Evolutionary conservation across 768 basidiomycete genomes (phyloP), one percentile per base, ranked within the genome.

Genomic region (Hebeloma cylindrosporum): DNA sequence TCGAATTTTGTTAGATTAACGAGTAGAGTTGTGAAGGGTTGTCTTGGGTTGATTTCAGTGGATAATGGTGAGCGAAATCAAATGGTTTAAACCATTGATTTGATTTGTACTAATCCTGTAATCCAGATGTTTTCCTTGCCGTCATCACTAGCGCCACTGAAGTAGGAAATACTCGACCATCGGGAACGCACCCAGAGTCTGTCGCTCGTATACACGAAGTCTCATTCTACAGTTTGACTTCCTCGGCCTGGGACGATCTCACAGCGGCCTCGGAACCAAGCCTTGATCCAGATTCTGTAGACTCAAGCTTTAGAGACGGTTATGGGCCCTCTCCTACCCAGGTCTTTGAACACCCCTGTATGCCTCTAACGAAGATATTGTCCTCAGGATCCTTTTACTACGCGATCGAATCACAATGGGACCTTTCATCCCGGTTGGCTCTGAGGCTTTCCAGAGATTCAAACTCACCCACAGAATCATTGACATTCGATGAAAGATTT

Each of bases 301-400:
- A 88, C 47, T 43, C 68, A 11, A 60, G 67, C 52, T 65, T 64
- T 42, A 72, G 79, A 41, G 74, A 82, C 26, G 65, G 68, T 32
- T 80, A 79, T 52, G 52, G 68, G 21, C 73, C 73, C 45, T 60
- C 70, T 11, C 57, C 67, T 28, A 56, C 79, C 7, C 72, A 72
- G n/a, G 71, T 85, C 18, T 83, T 85, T 59, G 92, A 94, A 57
- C 92, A 98, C 58, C 96, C 96, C 2, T 97, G 94, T 62, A 63
- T 80, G 49, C 87, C 92, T 0, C 78, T 98, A 57, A 85, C 81
- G 35, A 96, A 95, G 65, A 93, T 97, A 43, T 69, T 99, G 3
- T 87, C 90, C 22, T 87, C 87, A 17, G 93, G 93, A 4, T 83
- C 87, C 1, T 99, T 99, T 69, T 99, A 97, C 66, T 96, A 89